Base-by-base conservation (phyloP, 1,284 basidiomycete genomes). In the Tylopilus orsonianus region DNA sequence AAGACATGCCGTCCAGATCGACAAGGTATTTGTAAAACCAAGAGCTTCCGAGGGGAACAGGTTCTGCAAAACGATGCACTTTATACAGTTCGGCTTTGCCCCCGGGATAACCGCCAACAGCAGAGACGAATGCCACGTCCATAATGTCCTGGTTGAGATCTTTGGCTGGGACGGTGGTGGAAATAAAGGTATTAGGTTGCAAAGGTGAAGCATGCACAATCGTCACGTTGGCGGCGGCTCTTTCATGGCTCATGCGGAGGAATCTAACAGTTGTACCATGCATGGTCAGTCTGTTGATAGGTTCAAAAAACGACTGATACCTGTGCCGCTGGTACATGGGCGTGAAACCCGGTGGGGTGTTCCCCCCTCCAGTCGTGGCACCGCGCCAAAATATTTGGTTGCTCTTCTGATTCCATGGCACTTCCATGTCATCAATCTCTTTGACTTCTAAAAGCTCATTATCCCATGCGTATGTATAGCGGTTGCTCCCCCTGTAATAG, bases 21-120 rank as follows among this genome's bases (percentile, higher is more conserved):
- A 95, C 71, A 20, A 96, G 75, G 62, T 94, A 95, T 71, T 96
- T 96, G 74, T 94, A 90, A 46, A 83, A 77, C 94, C 94, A 97
- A 61, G 4, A n/a, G n/a, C n/a, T n/a, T n/a, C 91, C 90, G 1
- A 97, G 73, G 5, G 87, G 84, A 1, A 90, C 90, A 1, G 89
- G 74, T 46, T 87, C 81, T 12, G 79, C 83, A 58, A 93, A 90
- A 24, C 88, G 79, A 66, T 93, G 87, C 34, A 81, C 75, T 50
- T 73, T 71, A 50, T 77, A 74, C 56, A 93, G 75, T 14, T 83
- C 85, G 1, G 78, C 70, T 56, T 88, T 77, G 16, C 93, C 93
- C 5, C 90, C 92, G 1, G 90, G 88, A 61, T 90, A 93, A 44
- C 75, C 74, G 9, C 86, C 83, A 6, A 89, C 80, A 2, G 83